A percentile compares a stretch with the other conserved stretches of the same genome.
Evolutionary conservation across 1,284 basidiomycete species (phyloP).

Genomic region (Leccinum laetum): DNA sequence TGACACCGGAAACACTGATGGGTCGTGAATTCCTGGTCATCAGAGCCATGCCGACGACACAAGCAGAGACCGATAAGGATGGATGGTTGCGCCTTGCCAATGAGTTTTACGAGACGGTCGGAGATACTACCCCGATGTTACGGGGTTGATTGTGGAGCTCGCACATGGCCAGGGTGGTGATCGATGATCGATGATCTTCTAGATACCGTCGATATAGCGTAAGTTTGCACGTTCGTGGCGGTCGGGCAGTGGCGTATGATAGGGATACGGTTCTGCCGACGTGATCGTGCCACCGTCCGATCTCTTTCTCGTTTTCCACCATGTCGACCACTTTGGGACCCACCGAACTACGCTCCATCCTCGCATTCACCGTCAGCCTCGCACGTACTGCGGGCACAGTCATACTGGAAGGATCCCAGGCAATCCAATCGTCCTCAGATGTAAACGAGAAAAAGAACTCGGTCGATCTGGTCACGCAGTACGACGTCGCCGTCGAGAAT

Average conservation of each 20-base stretch:
- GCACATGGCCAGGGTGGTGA: not conserved
- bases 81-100: constrained; percentile 78
- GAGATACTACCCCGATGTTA: constrained; percentile 44
- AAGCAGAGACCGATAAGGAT: constrained; percentile 59
- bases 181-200: constrained; percentile 1
- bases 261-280: not conserved
- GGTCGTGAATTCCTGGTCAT: constrained; percentile 88
- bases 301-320: constrained; percentile 1
- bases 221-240: constrained; percentile 12
- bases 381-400: constrained; percentile 72
- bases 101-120: constrained; percentile 84
- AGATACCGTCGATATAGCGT: constrained; percentile 6
- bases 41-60: constrained; percentile 58
- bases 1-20: constrained; percentile 71
- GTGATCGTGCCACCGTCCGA: not conserved
- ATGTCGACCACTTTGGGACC: constrained; percentile 27
- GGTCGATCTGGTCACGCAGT: constrained; percentile 96
- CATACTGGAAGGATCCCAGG: constrained; percentile 73
- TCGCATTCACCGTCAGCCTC: constrained; percentile 73
- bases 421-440: constrained; percentile 57
- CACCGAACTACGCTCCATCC: constrained; percentile 54
- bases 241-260: not conserved
- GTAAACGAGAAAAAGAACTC: constrained; percentile 89
- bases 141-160: constrained; percentile 1
- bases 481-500: constrained; percentile 91